phyloP scores from a whole-genome alignment of 306 rosid genomes.

The Acacia crassicarpa region DNA sequence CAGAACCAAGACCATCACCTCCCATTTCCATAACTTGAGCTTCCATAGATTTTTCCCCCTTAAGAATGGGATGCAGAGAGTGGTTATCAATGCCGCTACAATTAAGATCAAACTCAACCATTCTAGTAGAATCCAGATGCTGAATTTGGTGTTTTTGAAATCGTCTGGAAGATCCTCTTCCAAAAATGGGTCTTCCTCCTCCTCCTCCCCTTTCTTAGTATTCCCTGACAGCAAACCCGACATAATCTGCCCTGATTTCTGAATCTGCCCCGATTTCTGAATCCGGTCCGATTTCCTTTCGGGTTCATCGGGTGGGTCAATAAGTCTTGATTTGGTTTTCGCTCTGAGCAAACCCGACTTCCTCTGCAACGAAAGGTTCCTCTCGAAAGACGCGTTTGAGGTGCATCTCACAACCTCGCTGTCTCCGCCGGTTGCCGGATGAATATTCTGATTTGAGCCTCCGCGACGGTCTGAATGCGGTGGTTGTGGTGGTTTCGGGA shows the following conservation, averaged over 20 bases:
- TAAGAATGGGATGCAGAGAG: constrained; percentile 38
- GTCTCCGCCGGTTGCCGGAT: neutral
- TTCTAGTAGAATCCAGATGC: constrained; percentile 50
- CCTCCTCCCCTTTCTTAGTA: constrained; percentile 42
- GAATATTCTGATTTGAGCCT: neutral
- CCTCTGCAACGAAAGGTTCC: constrained; percentile 59
- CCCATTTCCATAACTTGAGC: constrained; percentile 68
- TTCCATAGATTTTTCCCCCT: constrained; percentile 42
- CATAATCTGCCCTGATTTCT: constrained; percentile 52
- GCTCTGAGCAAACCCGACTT: constrained; percentile 46
- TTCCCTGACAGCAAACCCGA: constrained; percentile 55
- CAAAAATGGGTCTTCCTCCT: constrained; percentile 72
- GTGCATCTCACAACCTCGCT: constrained; percentile 72
- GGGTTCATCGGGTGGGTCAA: constrained; percentile 74
- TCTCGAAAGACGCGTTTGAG: constrained; percentile 62
- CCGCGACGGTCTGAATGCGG: constrained; percentile 30
- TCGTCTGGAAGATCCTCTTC: constrained; percentile 62
- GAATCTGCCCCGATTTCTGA: constrained; percentile 52
- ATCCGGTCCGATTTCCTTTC: constrained; percentile 48
- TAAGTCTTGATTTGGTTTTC: constrained; percentile 66
- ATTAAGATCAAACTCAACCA: constrained; percentile 66
- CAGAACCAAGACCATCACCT: constrained; percentile 53
- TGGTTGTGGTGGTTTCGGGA: constrained; percentile 35
- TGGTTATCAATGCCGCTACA: constrained; percentile 40
- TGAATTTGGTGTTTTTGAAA: constrained; percentile 37